A percentile compares a stretch with the other conserved stretches of the same genome.
Conservation (phyloP, 2,329 filamentous ascomycete species). For the Monosporascus sp. region DNA sequence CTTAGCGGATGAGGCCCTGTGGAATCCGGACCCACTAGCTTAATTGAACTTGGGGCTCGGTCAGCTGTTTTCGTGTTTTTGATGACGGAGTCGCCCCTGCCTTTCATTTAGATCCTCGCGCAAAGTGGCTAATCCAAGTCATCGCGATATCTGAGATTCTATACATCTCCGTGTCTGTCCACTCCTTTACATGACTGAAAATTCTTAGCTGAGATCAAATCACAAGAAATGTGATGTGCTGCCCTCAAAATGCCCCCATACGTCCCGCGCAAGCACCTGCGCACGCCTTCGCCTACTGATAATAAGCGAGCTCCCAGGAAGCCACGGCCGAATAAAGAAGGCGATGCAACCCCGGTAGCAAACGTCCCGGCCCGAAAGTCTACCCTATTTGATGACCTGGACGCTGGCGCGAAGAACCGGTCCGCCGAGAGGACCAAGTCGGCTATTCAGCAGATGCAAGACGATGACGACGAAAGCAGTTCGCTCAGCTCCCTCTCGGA, state of each 20-base stretch:
- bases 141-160: not conserved
- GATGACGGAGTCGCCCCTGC: constrained; percentile 14
- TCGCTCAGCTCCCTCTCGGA: constrained; percentile 52
- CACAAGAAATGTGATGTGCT: constrained; percentile 2
- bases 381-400: constrained; percentile 57
- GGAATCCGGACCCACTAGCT: not conserved
- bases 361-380: constrained; percentile 40
- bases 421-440: constrained; percentile 38
- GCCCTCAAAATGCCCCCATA: constrained; percentile 56
- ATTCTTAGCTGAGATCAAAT: too few relatives aligned
- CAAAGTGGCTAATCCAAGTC: not conserved
- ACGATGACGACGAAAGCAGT: constrained; percentile 37
- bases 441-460: constrained; percentile 37
- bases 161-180: too few relatives aligned
- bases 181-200: too few relatives aligned
- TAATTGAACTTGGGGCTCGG: not conserved
- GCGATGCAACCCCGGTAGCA: constrained; percentile 13
- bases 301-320: constrained; percentile 22
- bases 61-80: constrained; percentile 26
- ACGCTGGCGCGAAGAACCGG: constrained; percentile 40
- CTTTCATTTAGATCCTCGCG: too few relatives aligned
- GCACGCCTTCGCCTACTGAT: constrained; percentile 38
- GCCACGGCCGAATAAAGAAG: constrained; percentile 21
- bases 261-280: constrained; percentile 61
- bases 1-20: not conserved